Evolutionary conservation across 805 yeast genomes (phyloP), one percentile per base, ranked within the genome.

Genomic region (Kuraishia floccosa): DNA sequence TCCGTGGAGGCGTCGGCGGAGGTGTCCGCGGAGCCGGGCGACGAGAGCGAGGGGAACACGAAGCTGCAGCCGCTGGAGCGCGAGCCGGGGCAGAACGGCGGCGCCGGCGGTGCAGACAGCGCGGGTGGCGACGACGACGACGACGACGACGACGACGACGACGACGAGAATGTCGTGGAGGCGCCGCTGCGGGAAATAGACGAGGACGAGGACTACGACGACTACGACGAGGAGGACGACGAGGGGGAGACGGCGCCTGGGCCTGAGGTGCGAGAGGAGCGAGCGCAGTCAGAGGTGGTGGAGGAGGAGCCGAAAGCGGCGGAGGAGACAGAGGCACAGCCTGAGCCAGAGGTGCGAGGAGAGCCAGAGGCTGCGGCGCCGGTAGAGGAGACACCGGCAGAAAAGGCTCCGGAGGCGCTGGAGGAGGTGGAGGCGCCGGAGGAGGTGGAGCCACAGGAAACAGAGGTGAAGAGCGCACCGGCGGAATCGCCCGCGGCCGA

Each of bases 191-290:
- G 60, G 30, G 40, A 45, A 24, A 42, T 55, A 14, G 58, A 55
- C 20, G 60, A 55, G 37, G 60, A 55, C 37, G 60, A 55, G 27
- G 49, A 55, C 35, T 55, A 55, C 31, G 60, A 55, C 34, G 60
- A 52, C 16, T 55, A 44, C 14, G 44, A 42, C 9, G 35, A 30
- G 13, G 33, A 35, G 20, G 22, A 19, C 22, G 10, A 19, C 22
- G 22, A 19, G 7, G 22, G 10, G 22, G 10, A 19, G 22, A 19
- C 10, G 22, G 22, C 7, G 10, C 9, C 7, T 19, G 22, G 9
- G 22, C 22, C 22, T 7, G 22, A 7, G 22, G 22, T 10, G 22
- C 27, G 16, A 17, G 24, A 24, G 11, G 15, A 17, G 5, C 28
- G 20, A 26, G 20, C 12, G 10, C 27, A 16, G 15, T 21, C 25